Evolutionary conservation across 1,139 yeast genomes (phyloP).

Genomic region (Trichomonascaceae sp.): DNA sequence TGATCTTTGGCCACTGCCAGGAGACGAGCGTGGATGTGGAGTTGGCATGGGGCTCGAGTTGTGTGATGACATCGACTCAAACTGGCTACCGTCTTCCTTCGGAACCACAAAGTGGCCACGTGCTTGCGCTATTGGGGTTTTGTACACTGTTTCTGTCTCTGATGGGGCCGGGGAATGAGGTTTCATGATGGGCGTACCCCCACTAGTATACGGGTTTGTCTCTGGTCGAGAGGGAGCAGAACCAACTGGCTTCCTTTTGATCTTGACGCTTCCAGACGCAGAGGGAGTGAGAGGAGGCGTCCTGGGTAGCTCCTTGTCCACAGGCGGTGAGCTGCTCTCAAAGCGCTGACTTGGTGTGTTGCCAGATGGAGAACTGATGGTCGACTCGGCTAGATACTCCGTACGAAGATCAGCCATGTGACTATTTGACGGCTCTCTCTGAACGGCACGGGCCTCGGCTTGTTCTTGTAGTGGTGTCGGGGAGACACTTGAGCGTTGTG

Average conservation of each 20-base stretch:
- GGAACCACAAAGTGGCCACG: not conserved
- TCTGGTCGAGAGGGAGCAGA: constrained; percentile 4
- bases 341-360: too few relatives aligned
- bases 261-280: constrained; percentile 5
- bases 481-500: too few relatives aligned
- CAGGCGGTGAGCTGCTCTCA: too few relatives aligned
- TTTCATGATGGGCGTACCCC: not conserved
- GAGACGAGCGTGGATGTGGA: constrained; percentile 1
- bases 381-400: too few relatives aligned
- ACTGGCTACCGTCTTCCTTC: not conserved
- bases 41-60: not conserved
- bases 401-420: too few relatives aligned
- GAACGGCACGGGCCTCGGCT: too few relatives aligned
- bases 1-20: too few relatives aligned
- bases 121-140: not conserved
- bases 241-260: constrained; percentile 14
- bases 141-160: not conserved
- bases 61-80: not conserved
- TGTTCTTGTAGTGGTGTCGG: too few relatives aligned
- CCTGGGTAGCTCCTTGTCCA: constrained; percentile 6
- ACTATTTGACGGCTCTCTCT: too few relatives aligned
- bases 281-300: constrained; percentile 5
- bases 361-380: too few relatives aligned
- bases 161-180: not conserved
- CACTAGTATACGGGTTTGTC: not conserved